phyloP scores from a whole-genome alignment of 2,329 filamentous ascomycete genomes.

The Sporothrix luriei region DNA sequence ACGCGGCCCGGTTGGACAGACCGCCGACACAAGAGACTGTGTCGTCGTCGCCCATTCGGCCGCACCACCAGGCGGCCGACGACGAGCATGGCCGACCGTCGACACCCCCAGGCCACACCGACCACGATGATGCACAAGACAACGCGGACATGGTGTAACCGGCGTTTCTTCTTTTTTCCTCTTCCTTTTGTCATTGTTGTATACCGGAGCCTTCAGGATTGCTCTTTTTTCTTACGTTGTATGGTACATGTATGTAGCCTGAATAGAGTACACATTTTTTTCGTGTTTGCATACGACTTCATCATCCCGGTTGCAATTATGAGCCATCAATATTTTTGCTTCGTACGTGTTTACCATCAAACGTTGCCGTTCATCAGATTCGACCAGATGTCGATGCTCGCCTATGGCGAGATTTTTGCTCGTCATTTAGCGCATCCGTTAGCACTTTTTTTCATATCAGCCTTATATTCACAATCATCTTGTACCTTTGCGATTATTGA shows the following conservation, averaged over 20 bases:
- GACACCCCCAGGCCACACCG: not conserved
- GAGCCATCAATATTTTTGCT: not conserved
- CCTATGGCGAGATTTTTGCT: not conserved
- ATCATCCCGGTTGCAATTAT: not conserved
- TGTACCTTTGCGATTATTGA: not conserved
- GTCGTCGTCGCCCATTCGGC: not conserved
- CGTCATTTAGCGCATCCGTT: not conserved
- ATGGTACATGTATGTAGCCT: conserved; percentile 3
- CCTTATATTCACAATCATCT: not conserved
- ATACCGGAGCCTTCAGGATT: not conserved
- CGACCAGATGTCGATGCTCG: not conserved
- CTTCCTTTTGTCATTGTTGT: conserved; percentile 19
- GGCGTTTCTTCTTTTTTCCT: not conserved
- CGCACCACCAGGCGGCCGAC: conserved; percentile 1
- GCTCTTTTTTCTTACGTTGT: not conserved
- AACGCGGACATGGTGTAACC: not conserved
- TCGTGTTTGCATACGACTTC: not conserved
- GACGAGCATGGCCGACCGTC: conserved; percentile 9
- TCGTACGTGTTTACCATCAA: not conserved
- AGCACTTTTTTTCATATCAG: not conserved
- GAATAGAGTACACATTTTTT: conserved; percentile 18
- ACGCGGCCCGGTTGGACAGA: conserved; percentile 24
- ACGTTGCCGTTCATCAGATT: not conserved
- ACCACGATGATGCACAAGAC: not conserved
- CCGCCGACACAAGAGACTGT: conserved; percentile 19